phyloP scores from a whole-genome alignment of 805 yeast genomes.

The Wickerhamiella shivajii region DNA sequence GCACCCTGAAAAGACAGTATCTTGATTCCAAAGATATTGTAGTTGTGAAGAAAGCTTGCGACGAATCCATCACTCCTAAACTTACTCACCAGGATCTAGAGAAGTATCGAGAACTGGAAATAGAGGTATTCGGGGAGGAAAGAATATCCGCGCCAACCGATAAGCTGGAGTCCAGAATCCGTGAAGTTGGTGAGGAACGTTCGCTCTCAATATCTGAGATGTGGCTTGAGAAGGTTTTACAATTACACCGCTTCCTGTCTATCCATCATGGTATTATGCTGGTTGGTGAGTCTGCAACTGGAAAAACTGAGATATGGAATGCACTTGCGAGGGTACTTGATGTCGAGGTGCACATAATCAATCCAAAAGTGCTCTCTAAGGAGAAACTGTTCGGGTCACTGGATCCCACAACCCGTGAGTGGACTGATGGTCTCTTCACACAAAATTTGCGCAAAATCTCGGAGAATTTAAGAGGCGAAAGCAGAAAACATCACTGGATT shows the following conservation, averaged over 20 bases:
- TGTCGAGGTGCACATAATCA: slow-evolving; percentile 35
- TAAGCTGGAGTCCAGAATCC: slow-evolving; percentile 10
- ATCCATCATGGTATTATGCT: slow-evolving; percentile 69
- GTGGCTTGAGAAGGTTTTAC: slow-evolving; percentile 44
- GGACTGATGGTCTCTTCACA: slow-evolving; percentile 83
- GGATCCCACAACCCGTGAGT: slow-evolving; percentile 69
- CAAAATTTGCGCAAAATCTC: slow-evolving; percentile 42
- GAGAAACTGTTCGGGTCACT: slow-evolving; percentile 51
- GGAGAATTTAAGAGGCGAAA: slow-evolving; percentile 46
- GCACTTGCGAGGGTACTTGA: slow-evolving; percentile 36
- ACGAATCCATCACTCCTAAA: slow-evolving; percentile 56
- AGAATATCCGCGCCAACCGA: neutral
- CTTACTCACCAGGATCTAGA: slow-evolving; percentile 39
- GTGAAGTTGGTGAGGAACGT: slow-evolving; percentile 19
- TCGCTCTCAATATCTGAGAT: slow-evolving; percentile 21
- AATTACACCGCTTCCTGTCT: slow-evolving; percentile 44
- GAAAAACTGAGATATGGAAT: slow-evolving; percentile 47
- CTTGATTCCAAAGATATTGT: slow-evolving; percentile 16
- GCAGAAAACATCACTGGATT: slow-evolving; percentile 46
- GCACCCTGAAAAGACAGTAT: slow-evolving; percentile 24
- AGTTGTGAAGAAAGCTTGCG: slow-evolving; percentile 35
- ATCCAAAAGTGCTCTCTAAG: slow-evolving; percentile 64
- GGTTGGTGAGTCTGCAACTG: slow-evolving; percentile 63
- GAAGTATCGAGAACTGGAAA: slow-evolving; percentile 24
- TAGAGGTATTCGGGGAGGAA: neutral